Percentiles rank a stretch among this genome's conserved stretches.
phyloP scores from a whole-genome alignment of 108 stramenopile species.

The Cyclotella distinguenda region DNA sequence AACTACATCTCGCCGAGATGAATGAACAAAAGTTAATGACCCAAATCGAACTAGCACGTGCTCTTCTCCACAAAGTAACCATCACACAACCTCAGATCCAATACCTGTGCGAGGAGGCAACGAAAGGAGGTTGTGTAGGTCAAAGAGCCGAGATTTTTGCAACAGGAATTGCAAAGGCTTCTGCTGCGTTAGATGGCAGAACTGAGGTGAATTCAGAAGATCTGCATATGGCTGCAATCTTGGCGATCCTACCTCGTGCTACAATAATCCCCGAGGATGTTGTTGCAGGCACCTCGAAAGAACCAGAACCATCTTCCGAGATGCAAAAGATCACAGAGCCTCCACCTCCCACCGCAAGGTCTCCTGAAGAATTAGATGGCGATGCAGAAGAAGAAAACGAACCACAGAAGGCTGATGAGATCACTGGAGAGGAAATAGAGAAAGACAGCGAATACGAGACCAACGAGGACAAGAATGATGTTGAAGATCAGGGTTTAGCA shows the following conservation, averaged over 20 bases:
- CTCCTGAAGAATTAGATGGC: conserved; percentile 21
- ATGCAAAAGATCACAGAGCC: conserved; percentile 36
- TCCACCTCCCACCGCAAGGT: conserved; percentile 49
- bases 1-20: conserved; percentile 27
- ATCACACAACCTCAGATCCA: conserved; percentile 46
- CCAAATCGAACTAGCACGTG: conserved; percentile 56
- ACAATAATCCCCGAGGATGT: conserved; percentile 5
- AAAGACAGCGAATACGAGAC: conserved; percentile 52
- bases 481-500: conserved; percentile 35
- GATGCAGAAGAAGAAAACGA: conserved; percentile 45
- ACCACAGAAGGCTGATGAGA: conserved; percentile 37
- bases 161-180: conserved; percentile 60
- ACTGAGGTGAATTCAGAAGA: conserved; percentile 42
- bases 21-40: conserved; percentile 60
- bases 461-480: conserved; percentile 41
- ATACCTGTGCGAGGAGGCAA: conserved; percentile 78
- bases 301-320: conserved; percentile 7
- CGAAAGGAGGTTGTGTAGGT: conserved; percentile 63
- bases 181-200: conserved; percentile 67
- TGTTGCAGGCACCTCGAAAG: not conserved
- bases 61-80: conserved; percentile 42
- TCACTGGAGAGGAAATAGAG: conserved; percentile 19
- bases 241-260: conserved; percentile 67
- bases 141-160: conserved; percentile 80
- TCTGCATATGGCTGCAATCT: conserved; percentile 51